Conservation (phyloP, 352 stramenopile species). For the Globisporangium echinulatum region DNA sequence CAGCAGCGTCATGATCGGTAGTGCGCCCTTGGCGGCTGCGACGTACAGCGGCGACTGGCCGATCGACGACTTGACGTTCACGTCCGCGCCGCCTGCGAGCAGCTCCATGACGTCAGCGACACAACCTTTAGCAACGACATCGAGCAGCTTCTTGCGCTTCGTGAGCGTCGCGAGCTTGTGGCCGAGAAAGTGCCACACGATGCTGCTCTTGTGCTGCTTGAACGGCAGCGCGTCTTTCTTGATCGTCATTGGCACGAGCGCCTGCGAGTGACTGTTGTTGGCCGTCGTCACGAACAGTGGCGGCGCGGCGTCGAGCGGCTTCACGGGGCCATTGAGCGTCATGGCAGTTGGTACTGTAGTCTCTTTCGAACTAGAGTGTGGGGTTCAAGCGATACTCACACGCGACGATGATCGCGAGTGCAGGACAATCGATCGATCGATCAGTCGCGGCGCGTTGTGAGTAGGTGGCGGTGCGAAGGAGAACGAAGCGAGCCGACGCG, state of each 20-base stretch:
- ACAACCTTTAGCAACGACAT: slow-evolving; percentile 48
- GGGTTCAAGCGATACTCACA: background rate
- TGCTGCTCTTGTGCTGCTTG: slow-evolving; percentile 25
- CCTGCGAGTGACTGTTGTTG: slow-evolving; percentile 12
- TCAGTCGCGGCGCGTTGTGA: too few relatives aligned
- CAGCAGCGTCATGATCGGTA: slow-evolving; percentile 60
- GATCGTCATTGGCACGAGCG: slow-evolving; percentile 39
- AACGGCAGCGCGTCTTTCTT: slow-evolving; percentile 29
- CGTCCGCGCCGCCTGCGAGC: slow-evolving; percentile 48
- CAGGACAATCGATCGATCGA: background rate
- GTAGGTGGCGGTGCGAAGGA: too few relatives aligned
- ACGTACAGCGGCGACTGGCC: slow-evolving; percentile 60
- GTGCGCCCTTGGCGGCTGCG: slow-evolving; percentile 42
- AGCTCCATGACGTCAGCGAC: slow-evolving; percentile 55
- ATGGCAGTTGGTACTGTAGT: slow-evolving; percentile 12
- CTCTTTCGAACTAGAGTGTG: too few relatives aligned
- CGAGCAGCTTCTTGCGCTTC: slow-evolving; percentile 62
- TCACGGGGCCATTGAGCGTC: slow-evolving; percentile 38
- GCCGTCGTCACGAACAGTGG: slow-evolving; percentile 29
- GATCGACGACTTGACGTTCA: slow-evolving; percentile 37
- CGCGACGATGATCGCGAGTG: background rate
- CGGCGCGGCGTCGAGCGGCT: slow-evolving; percentile 34
- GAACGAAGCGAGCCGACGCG: background rate
- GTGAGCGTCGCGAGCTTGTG: slow-evolving; percentile 60
- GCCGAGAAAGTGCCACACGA: slow-evolving; percentile 64